Base-by-base conservation (phyloP, 805 yeast genomes). In the Phaffomyces opuntiae region DNA sequence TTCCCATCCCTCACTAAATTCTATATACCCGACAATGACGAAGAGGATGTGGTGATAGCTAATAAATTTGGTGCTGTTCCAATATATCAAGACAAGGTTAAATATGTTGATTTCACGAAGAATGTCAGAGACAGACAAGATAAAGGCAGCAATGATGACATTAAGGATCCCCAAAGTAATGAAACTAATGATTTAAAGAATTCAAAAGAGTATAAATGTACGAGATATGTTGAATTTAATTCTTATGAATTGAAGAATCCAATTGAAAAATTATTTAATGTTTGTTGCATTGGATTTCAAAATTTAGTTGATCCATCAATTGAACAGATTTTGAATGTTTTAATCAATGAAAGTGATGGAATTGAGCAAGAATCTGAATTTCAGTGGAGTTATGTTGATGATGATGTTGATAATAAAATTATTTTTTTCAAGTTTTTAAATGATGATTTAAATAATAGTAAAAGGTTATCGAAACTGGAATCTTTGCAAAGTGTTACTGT, bases 311-410 rank as follows among this genome's bases (percentile, higher is more conserved):
- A 54, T 36, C 45, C 48, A 2, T 53, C 61, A 1, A 54, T 70
- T 21, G 76, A 71, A 46, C 64, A 60, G 41, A 46, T 71, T 0
- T 51, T 73, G 25, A 48, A 50, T 21, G 47, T 46, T 5, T 42
- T 67, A 2, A 31, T 48, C 5, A 44, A 44, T 4, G 43, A 21
- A n/a, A 39, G 48, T 43, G 37, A 47, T 33, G 38, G 16, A n/a
- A 14, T 48, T 2, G 7, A 21, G 9, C 21, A 26, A 4, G 21
- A 19, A 19, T 24, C 41, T 25, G 40, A 43, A 3, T 70, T 58
- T 50, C 42, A 40, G 17, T 73, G 77, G 74, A 59, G 68, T 24
- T 52, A 55, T 34, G 53, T 67, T 9, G 64, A 59, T 35, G 64
- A 59, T 35, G 61, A 63, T 44, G 70, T 65, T 5, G 74, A 69